Evolutionary conservation across 257 asterid species (phyloP).

Genomic region (Solanum pennellii): DNA sequence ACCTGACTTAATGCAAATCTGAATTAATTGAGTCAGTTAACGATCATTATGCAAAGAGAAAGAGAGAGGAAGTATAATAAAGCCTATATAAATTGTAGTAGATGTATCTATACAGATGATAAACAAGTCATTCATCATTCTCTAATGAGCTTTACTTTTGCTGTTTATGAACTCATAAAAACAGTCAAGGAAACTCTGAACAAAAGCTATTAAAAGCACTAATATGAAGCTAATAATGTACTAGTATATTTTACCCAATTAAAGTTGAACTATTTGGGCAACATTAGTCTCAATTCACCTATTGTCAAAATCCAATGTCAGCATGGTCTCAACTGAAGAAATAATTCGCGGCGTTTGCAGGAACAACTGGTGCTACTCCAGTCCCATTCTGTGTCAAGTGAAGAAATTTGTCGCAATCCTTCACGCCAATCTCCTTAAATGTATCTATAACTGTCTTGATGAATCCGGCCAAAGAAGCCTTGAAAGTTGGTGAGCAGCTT

Average conservation of each 20-base stretch:
- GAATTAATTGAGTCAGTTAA: background rate
- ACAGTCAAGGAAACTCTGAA: background rate
- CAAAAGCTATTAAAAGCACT: background rate
- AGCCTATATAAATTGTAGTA: background rate
- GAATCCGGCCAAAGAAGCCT: constrained; percentile 22
- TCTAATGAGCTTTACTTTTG: background rate
- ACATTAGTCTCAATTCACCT: background rate
- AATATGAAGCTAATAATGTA: background rate
- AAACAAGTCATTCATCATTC: background rate
- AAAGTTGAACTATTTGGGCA: background rate
- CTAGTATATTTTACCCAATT: background rate
- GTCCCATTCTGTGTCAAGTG: constrained; percentile 8
- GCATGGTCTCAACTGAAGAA: background rate
- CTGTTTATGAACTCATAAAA: background rate
- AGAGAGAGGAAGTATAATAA: background rate
- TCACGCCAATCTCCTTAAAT: constrained; percentile 41
- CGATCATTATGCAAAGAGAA: background rate
- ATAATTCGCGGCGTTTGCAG: background rate
- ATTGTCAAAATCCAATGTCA: background rate
- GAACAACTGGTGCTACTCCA: background rate
- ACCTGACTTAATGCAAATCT: background rate
- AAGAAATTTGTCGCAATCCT: constrained; percentile 55
- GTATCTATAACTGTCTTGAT: constrained; percentile 33
- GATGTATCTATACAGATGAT: background rate
- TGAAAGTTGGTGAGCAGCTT: constrained; percentile 57